Conservation (phyloP, 2,329 filamentous ascomycete genomes). For the Thelonectria olida region DNA sequence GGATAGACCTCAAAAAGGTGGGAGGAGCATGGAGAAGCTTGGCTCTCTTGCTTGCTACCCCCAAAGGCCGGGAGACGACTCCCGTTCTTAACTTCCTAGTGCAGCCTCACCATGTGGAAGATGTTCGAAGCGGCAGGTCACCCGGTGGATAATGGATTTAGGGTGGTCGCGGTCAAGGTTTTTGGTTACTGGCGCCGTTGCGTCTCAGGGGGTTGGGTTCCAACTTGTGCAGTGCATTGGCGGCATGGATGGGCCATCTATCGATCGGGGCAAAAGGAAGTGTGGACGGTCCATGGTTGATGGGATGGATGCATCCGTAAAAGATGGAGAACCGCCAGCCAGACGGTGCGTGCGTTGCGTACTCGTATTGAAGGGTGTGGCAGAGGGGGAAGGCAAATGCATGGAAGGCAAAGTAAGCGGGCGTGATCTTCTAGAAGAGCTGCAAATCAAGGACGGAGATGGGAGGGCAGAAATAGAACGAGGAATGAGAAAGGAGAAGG, state of each 20-base stretch:
- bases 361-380: constrained; percentile 11
- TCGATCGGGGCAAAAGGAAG: constrained; percentile 13
- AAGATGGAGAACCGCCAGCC: constrained; percentile 2
- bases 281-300: background rate
- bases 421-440: background rate
- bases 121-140: background rate
- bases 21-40: constrained; percentile 20
- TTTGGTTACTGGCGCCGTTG: constrained; percentile 28
- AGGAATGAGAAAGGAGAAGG: background rate
- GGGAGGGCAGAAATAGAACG: background rate
- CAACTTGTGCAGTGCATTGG: no score
- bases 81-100: constrained; percentile 32
- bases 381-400: background rate
- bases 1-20: background rate
- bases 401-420: background rate
- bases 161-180: constrained; percentile 13
- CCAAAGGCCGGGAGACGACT: constrained; percentile 31
- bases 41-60: constrained; percentile 29
- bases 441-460: background rate
- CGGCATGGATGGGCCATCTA: background rate
- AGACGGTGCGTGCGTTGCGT: constrained; percentile 4
- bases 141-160: background rate
- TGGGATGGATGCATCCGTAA: no score
- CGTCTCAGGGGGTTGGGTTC: constrained; percentile 34
- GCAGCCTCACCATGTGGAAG: constrained; percentile 25